Base-by-base conservation (phyloP, 2,329 filamentous ascomycete species). In the Neopestalotiopsis sp. region DNA sequence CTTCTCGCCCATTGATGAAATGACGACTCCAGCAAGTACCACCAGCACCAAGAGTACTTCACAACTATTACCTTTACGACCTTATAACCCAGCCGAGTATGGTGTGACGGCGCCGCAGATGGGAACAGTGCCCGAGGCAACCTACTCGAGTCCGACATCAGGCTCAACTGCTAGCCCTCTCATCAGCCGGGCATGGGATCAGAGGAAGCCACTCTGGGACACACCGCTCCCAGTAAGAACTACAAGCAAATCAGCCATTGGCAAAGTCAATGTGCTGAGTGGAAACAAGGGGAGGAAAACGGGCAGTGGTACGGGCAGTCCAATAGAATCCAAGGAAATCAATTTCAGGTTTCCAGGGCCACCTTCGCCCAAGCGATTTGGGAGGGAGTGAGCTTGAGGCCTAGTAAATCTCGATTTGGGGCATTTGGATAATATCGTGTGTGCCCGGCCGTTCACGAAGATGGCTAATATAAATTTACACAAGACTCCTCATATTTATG, bases 81-180 rank as follows among this genome's bases (percentile, higher is more conserved):
- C 76, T 1, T 79, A 79, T 56, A 77, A 78, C 53, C 77, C 77
- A 3, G 74, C 76, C 28, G 77, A 79, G 32, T 78, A 77, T 65
- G 73, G 70, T 20, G 61, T 73, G 3, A 38, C 59, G 66, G 53
- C 14, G 38, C 66, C 71, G 7, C 65, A 66, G 4, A 38, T 74
- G 72, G 28, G 73, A 73, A 40, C 70, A 20, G 58, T 42, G 6
- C 72, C 42, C 10, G 70, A 69, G 28, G 70, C 70, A 10, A 24
- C 68, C 4, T 79, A 74, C 30, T 70, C 67, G 12, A 78, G 76
- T 38, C 77, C 77, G 20, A 75, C 68, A 4, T 78, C 76, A 0
- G 77, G 70, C 5, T 74, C 76, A 9, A 78, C 77, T 9, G 68
- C 74, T 7, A 78, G 76, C 20, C 77, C 77, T 6, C 67, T 78